These are phyloP conservation scores for Hanseniaspora meyeri DNA, from an alignment of 805 yeast species.

Conservation along the genomic window DNA sequence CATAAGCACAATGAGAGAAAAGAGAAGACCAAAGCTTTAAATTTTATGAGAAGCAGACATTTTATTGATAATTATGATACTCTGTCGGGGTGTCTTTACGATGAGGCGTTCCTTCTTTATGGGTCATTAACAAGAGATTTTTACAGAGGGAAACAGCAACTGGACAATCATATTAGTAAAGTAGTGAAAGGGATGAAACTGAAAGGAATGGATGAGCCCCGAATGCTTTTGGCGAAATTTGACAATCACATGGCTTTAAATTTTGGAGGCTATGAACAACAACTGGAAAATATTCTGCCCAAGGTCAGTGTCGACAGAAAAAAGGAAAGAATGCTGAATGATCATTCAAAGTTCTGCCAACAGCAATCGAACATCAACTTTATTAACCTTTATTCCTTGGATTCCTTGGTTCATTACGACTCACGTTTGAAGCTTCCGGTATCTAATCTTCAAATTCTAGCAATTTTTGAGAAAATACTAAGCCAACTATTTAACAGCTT, in stretches of 20 bases:
- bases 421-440: too few relatives aligned
- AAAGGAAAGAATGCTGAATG: background rate
- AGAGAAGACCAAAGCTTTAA: background rate
- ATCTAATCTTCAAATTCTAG: background rate
- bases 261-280: background rate
- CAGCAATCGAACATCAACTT: background rate
- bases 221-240: background rate
- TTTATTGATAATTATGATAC: background rate
- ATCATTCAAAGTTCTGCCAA: background rate
- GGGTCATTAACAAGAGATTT: background rate
- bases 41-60: background rate
- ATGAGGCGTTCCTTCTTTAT: background rate
- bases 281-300: background rate
- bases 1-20: background rate
- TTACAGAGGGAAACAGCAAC: background rate
- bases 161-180: background rate
- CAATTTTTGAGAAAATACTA: background rate
- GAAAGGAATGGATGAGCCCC: background rate
- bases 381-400: background rate
- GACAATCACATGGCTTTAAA: background rate
- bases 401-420: background rate
- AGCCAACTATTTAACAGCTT: background rate
- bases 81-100: background rate
- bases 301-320: background rate
- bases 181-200: background rate